Conservation (phyloP, 1,139 yeast genomes). For the Suhomyces chickasaworum region DNA sequence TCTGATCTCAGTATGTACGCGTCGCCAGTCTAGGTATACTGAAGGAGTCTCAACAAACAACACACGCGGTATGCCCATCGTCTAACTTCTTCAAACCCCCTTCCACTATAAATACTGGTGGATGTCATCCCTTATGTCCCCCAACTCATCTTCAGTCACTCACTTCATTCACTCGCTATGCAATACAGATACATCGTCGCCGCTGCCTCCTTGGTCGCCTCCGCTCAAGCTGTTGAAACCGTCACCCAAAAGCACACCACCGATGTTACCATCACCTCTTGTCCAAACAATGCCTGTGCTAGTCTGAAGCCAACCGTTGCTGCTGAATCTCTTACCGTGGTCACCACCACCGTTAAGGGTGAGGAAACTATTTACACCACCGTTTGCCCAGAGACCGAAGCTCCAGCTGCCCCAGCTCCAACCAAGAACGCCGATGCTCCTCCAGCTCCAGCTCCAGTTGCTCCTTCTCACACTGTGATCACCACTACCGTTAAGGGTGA, state of each 20-base stretch:
- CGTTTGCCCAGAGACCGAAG: conserved; percentile 42
- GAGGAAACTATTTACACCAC: conserved; percentile 51
- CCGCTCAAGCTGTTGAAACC: conserved; percentile 25
- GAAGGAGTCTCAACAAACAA: conserved; percentile 2
- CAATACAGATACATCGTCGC: conserved; percentile 35
- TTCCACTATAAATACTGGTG: conserved; percentile 9
- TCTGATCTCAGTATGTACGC: conserved; percentile 1
- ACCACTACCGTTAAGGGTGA: conserved; percentile 49
- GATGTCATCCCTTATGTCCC: background rate
- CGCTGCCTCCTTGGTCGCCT: conserved; percentile 34
- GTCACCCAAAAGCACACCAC: conserved; percentile 39
- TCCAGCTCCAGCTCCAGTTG: conserved; percentile 20
- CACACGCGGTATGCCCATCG: background rate
- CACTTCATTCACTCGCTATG: conserved; percentile 23
- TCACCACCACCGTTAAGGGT: conserved; percentile 48
- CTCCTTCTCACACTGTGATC: conserved; percentile 27
- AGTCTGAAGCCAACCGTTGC: conserved; percentile 12
- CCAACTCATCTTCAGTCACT: conserved; percentile 19
- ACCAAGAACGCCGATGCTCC: conserved; percentile 17
- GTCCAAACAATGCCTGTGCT: conserved; percentile 39
- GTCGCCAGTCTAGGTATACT: background rate
- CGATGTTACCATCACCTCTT: conserved; percentile 46
- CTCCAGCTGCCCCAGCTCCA: conserved; percentile 19
- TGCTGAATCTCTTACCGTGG: conserved; percentile 23
- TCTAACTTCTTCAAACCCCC: background rate